Evolutionary conservation across 1,284 basidiomycete genomes (phyloP), one percentile per base, ranked within the genome.

Genomic region (Rhodotorula sp.): DNA sequence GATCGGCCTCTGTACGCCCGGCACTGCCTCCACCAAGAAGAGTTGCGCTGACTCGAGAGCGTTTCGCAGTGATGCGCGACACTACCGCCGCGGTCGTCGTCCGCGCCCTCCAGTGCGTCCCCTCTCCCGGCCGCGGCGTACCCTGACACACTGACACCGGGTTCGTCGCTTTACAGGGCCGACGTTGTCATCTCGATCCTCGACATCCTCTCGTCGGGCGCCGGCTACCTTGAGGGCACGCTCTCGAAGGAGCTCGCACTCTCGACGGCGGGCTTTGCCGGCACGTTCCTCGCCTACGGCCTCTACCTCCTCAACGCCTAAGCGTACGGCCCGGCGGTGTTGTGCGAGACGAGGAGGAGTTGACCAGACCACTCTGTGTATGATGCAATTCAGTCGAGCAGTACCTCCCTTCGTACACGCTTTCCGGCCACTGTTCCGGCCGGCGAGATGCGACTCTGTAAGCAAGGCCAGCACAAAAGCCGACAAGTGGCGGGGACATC

Each of bases 151-250:
- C 13, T 55, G 22, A 10, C 17, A 22, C n/a, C n/a, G n/a, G n/a
- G n/a, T n/a, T n/a, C n/a, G n/a, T n/a, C n/a, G n/a, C n/a, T n/a
- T n/a, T n/a, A n/a, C 41, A 59, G 61, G 55, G 56, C 68, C 27
- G 71, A 72, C 64, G 57, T 71, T 41, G 41, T 72, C 61, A 39
- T 67, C 56, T 66, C 56, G 32, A 27, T 71, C 48, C 62, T 73
- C 57, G 69, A 71, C 56, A 60, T 69, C 21, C 59, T 60, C 46
- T 67, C 76, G 37, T 67, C 65, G 15, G 71, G 46, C 21, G 65
- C 70, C n/a, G 75, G 76, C 27, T 76, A 63, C 70, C 37, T 77
- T 66, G 76, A 77, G 71, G 76, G 76, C 37, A 69, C 67, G 55
- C 68, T 77, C 32, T 74, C 71, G 32, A 64, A 69, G 64, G 76